Evolutionary conservation across 345 rosid genomes (phyloP), one percentile per base, ranked within the genome.

Genomic region (Passiflora organensis): DNA sequence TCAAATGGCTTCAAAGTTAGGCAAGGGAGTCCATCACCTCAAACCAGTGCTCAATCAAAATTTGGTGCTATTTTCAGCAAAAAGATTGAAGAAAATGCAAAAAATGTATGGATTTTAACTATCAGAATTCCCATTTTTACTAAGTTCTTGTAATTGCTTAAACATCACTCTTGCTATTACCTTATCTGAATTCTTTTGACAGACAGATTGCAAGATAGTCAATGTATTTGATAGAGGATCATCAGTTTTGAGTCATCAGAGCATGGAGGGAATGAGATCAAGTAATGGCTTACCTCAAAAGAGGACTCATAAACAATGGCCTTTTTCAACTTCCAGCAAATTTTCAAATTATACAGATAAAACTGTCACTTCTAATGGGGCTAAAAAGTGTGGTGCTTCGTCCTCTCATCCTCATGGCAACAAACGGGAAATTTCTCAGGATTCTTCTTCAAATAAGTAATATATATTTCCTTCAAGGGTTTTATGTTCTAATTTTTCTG

Each of bases 71-170:
- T 45, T 55, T 79, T 85, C 56, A 37, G 59, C 58, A 72, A 57
- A 55, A 75, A 52, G 72, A 64, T 82, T 49, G 85, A 77, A 47
- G 74, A 68, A n/a, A 70, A 78, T 55, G 97, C 83, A 47, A 72
- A 68, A n/a, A 70, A 78, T 55, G 97, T 85, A 81, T 63, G 77
- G 58, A 60, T 60, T 51, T 52, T 60, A 55, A 15, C 55, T 36
- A 14, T 42, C n/a, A 19, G 22, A 13, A 47, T 56, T 12, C 38
- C 43, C 59, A 51, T 52, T 45, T 32, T 53, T 14, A 13, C 39
- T 43, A 38, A 24, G 22, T 28, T 48, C 37, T 22, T 45, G 13
- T 24, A 23, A 21, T 28, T 28, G 34, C 34, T 18, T 17, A n/a
- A 28, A 52, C 15, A 46, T 20, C 48, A 23, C 21, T 10, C 25